phyloP scores from a whole-genome alignment of 2,329 filamentous ascomycete species.

The Apiospora marii region DNA sequence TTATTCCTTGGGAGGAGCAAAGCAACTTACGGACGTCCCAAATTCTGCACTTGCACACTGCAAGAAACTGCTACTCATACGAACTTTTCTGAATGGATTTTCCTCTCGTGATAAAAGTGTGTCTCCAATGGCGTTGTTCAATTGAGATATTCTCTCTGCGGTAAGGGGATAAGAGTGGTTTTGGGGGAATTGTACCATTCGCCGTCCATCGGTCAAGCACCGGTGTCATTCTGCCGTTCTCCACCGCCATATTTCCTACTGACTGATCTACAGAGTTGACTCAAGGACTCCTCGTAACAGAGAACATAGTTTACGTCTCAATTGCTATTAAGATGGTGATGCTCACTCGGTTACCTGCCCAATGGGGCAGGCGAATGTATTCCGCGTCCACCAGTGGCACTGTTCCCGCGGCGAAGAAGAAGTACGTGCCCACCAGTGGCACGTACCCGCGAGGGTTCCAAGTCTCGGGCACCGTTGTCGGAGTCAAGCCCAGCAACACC shows the following conservation, averaged over 20 bases:
- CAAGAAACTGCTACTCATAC: background rate
- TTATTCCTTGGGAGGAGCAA: background rate
- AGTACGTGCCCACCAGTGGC: slow-evolving; percentile 86
- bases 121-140: background rate
- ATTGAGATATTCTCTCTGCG: background rate
- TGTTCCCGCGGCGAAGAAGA: slow-evolving; percentile 82
- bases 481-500: slow-evolving; percentile 93
- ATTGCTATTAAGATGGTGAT: slow-evolving; percentile 23
- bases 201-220: background rate
- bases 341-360: slow-evolving; percentile 26
- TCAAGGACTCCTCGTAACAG: background rate
- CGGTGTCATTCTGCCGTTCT: background rate
- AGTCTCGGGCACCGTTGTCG: slow-evolving; percentile 86
- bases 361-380: slow-evolving; percentile 48
- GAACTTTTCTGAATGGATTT: no score
- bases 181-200: background rate
- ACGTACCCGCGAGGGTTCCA: slow-evolving; percentile 91
- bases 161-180: background rate
- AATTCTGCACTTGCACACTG: background rate
- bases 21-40: background rate
- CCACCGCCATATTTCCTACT: slow-evolving; percentile 16
- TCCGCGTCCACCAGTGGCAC: slow-evolving; percentile 64
- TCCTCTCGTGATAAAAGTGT: no score
- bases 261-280: background rate
- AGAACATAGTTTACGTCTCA: background rate